phyloP scores from a whole-genome alignment of 1,284 basidiomycete species.

The Pyrrhoderma lamaoense region DNA sequence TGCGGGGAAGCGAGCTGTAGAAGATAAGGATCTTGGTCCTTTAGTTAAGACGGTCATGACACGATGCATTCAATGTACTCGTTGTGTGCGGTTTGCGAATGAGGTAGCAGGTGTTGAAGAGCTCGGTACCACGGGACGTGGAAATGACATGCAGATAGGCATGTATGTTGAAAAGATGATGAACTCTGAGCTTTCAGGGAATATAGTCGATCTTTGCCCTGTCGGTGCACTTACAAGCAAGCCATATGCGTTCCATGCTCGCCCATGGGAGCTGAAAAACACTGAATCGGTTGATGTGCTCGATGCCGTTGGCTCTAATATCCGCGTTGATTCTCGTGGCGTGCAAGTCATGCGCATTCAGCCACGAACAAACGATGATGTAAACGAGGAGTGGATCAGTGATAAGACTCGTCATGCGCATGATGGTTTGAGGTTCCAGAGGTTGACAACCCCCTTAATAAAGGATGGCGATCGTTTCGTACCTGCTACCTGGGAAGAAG shows the following conservation, averaged over 20 bases:
- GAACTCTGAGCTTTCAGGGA: constrained; percentile 96
- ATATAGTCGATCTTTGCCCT: constrained; percentile 94
- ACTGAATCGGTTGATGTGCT: constrained; percentile 97
- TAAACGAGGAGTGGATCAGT: constrained; percentile 99
- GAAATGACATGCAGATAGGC: constrained; percentile 98
- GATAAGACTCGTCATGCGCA: constrained; percentile 98
- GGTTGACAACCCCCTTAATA: constrained; percentile 87
- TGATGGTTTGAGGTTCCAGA: constrained; percentile 94
- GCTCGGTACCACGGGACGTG: constrained; percentile 93
- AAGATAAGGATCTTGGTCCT: constrained; percentile 98
- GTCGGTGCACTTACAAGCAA: constrained; percentile 98
- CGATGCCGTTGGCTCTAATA: constrained; percentile 97
- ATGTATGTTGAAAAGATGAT: constrained; percentile 98
- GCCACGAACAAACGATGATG: constrained; percentile 93
- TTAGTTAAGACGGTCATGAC: constrained; percentile 99
- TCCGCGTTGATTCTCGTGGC: constrained; percentile 93
- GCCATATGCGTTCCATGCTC: constrained; percentile 94
- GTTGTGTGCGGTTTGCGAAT: constrained; percentile 98
- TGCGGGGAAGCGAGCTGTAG: constrained; percentile 94
- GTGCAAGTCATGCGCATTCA: constrained; percentile 97
- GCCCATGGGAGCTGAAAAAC: constrained; percentile 98
- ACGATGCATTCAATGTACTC: constrained; percentile 98
- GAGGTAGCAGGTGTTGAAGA: constrained; percentile 99
- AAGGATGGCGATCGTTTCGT: constrained; percentile 93
- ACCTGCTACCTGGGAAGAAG: constrained; percentile 89